Conservation (phyloP, 352 stramenopile species). For the Phytopythium oedochilum region DNA sequence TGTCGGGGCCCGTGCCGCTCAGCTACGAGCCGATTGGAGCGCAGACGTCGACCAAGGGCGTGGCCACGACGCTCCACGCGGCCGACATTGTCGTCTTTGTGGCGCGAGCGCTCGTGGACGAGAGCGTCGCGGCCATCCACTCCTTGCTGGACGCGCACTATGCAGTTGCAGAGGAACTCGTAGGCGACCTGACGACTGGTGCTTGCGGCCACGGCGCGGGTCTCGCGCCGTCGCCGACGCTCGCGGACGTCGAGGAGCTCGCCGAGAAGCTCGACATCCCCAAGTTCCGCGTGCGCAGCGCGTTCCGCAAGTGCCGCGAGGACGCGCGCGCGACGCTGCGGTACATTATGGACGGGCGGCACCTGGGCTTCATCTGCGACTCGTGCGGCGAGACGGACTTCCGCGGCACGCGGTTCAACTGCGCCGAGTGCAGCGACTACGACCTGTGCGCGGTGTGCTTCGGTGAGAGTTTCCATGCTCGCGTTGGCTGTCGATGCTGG, state of each 20-base stretch:
- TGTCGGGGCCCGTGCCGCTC: constrained; percentile 43
- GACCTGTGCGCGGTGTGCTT: constrained; percentile 61
- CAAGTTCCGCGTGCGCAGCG: constrained; percentile 75
- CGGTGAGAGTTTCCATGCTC: constrained; percentile 21
- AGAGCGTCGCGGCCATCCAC: constrained; percentile 14
- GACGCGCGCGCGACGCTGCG: constrained; percentile 52
- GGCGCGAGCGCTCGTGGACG: constrained; percentile 18
- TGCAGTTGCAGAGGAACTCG: constrained; percentile 24
- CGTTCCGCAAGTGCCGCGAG: constrained; percentile 75
- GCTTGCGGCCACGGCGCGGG: neutral
- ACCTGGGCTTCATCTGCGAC: constrained; percentile 82
- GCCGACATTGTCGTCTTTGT: constrained; percentile 69
- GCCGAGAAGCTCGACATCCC: constrained; percentile 70
- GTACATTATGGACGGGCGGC: constrained; percentile 81
- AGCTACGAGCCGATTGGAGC: constrained; percentile 9
- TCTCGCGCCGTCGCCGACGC: constrained; percentile 23
- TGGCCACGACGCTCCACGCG: constrained; percentile 21
- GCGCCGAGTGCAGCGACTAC: constrained; percentile 71
- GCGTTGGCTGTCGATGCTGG: neutral
- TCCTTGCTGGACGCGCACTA: constrained; percentile 40
- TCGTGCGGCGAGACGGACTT: constrained; percentile 80
- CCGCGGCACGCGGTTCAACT: constrained; percentile 68
- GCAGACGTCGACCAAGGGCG: constrained; percentile 8
- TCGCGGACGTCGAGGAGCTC: constrained; percentile 58
- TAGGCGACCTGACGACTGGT: constrained; percentile 1